phyloP scores from a whole-genome alignment of 331 rosid genomes.

The Spiraea crenata region DNA sequence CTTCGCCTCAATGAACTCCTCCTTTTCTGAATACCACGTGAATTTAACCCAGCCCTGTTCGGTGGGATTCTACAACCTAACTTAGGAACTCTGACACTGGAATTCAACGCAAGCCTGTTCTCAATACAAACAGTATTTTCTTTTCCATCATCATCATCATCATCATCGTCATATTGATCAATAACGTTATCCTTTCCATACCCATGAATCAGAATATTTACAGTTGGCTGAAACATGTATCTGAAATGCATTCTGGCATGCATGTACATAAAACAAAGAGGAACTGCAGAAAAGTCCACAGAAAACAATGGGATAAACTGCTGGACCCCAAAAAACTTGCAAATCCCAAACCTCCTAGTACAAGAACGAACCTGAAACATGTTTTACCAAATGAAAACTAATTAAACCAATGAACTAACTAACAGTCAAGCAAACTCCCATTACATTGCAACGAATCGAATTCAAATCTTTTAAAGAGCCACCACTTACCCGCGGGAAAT shows the following conservation, averaged over 20 bases:
- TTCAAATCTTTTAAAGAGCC: not conserved
- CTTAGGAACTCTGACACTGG: slow-evolving; percentile 44
- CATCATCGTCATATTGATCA: slow-evolving; percentile 18
- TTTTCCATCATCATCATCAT: slow-evolving; percentile 24
- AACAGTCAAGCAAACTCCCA: not conserved
- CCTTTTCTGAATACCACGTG: slow-evolving; percentile 61
- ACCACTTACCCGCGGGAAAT: slow-evolving; percentile 49
- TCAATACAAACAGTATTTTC: slow-evolving; percentile 31
- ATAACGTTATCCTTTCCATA: not conserved
- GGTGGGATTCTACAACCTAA: slow-evolving; percentile 45
- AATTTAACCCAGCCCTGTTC: slow-evolving; percentile 39
- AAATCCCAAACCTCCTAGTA: slow-evolving; percentile 38
- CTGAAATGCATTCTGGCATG: slow-evolving; percentile 42
- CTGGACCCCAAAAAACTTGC: slow-evolving; percentile 50
- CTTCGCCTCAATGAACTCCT: slow-evolving; percentile 71
- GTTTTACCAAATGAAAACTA: not conserved
- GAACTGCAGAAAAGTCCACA: slow-evolving; percentile 78
- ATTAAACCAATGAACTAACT: not conserved
- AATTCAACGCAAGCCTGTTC: slow-evolving; percentile 25
- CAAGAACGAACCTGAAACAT: slow-evolving; percentile 56
- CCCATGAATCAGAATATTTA: slow-evolving; percentile 28
- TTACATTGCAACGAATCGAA: not conserved
- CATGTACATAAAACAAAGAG: slow-evolving; percentile 55
- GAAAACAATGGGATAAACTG: slow-evolving; percentile 45
- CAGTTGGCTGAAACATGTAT: slow-evolving; percentile 32